These are phyloP conservation scores for Mycena olivaceomarginata DNA, from an alignment of 768 basidiomycete species.

Conservation along the genomic window DNA sequence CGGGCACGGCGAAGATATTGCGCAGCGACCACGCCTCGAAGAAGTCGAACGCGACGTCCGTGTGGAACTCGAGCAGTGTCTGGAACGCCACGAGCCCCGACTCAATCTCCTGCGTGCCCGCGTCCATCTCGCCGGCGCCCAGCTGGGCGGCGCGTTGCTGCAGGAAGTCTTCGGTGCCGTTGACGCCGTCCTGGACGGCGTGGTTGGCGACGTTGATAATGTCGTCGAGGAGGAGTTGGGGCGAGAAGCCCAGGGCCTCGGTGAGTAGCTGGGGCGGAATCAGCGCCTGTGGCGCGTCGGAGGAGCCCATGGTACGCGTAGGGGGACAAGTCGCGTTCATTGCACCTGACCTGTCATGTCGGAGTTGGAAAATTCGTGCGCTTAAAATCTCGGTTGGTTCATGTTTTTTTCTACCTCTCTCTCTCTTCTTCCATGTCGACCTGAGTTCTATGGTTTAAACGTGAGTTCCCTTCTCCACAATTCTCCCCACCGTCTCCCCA, in stretches of 20 bases:
- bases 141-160: conserved; percentile 72
- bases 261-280: conserved; percentile 73
- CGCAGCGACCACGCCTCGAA: conserved; percentile 93
- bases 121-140: conserved; percentile 66
- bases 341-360: no score
- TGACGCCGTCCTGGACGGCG: conserved; percentile 85
- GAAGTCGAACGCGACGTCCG: conserved; percentile 93
- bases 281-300: conserved; percentile 34
- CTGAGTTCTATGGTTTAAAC: background rate
- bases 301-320: conserved; percentile 15
- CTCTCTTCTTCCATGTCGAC: no score
- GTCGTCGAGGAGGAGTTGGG: conserved; percentile 90
- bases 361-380: no score
- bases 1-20: conserved; percentile 89
- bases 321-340: conserved; percentile 10
- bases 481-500: background rate
- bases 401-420: no score
- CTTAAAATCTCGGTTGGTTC: no score
- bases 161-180: conserved; percentile 87
- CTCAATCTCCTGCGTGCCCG: conserved; percentile 78
- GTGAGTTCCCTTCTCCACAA: background rate
- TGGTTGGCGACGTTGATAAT: conserved; percentile 90
- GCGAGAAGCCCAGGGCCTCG: conserved; percentile 89
- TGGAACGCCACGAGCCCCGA: conserved; percentile 92
- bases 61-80: conserved; percentile 91